phyloP scores from a whole-genome alignment of 2,329 filamentous ascomycete species.

The Claviceps arundinis region DNA sequence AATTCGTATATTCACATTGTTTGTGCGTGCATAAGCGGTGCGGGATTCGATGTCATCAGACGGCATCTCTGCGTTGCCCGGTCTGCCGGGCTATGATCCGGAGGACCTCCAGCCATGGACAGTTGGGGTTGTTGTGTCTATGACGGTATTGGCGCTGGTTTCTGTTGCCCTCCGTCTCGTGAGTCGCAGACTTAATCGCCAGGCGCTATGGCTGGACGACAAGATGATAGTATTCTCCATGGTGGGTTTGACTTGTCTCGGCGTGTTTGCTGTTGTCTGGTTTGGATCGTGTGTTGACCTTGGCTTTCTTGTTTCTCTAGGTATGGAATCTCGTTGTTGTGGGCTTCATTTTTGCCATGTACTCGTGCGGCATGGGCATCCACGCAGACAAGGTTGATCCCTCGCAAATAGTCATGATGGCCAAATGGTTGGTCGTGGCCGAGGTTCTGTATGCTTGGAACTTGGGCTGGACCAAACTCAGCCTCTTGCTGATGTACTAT shows the following conservation, averaged over 20 bases:
- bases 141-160: constrained; percentile 27
- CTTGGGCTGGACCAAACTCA: constrained; percentile 35
- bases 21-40: not conserved
- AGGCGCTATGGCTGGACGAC: constrained; percentile 35
- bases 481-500: constrained; percentile 37
- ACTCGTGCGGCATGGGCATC: constrained; percentile 31
- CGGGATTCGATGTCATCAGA: constrained; percentile 3
- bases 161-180: constrained; percentile 25
- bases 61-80: constrained; percentile 8
- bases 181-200: constrained; percentile 26
- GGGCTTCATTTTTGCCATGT: constrained; percentile 35
- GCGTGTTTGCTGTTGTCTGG: not conserved
- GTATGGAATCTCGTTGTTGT: constrained; percentile 28
- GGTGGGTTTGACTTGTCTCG: constrained; percentile 17
- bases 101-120: constrained; percentile 28
- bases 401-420: constrained; percentile 27
- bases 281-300: not conserved
- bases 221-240: constrained; percentile 33
- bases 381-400: constrained; percentile 27
- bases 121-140: constrained; percentile 22
- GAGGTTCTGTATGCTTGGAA: constrained; percentile 35
- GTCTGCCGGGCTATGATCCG: constrained; percentile 13
- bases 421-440: constrained; percentile 33
- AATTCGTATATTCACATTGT: not conserved
- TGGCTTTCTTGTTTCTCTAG: constrained; percentile 10